phyloP scores from a whole-genome alignment of 257 asterid species.

The Rubia yunnanensis region DNA sequence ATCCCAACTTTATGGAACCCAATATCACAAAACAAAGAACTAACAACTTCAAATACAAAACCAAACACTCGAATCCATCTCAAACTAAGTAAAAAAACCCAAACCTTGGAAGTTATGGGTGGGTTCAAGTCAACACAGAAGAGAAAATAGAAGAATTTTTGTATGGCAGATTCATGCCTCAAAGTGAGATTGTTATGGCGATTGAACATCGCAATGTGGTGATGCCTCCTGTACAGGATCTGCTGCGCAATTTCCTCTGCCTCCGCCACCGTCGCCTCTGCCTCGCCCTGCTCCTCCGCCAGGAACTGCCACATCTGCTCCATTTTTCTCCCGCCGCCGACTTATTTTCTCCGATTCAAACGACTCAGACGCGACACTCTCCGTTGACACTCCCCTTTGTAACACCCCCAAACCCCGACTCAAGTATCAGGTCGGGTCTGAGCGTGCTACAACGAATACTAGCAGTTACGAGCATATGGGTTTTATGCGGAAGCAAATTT shows the following conservation, averaged over 20 bases:
- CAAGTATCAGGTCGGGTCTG: no score
- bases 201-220: conserved; percentile 26
- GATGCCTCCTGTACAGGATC: conserved; percentile 44
- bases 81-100: neutral
- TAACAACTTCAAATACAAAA: neutral
- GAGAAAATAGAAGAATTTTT: conserved; percentile 63
- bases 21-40: neutral
- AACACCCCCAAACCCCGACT: no score
- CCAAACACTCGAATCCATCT: neutral
- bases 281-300: conserved; percentile 28
- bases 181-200: conserved; percentile 22
- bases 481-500: no score
- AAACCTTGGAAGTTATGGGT: conserved; percentile 42
- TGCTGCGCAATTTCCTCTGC: conserved; percentile 35
- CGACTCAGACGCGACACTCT: no score
- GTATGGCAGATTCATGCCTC: no score
- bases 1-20: neutral
- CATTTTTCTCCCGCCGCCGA: no score
- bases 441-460: no score
- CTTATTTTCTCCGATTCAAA: no score
- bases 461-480: no score
- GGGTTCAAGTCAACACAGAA: conserved; percentile 59
- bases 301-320: conserved; percentile 31
- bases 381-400: no score
- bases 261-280: conserved; percentile 19